Conservation (phyloP, 2,329 filamentous ascomycete genomes). For the Pseudogymnoascus sp. region DNA sequence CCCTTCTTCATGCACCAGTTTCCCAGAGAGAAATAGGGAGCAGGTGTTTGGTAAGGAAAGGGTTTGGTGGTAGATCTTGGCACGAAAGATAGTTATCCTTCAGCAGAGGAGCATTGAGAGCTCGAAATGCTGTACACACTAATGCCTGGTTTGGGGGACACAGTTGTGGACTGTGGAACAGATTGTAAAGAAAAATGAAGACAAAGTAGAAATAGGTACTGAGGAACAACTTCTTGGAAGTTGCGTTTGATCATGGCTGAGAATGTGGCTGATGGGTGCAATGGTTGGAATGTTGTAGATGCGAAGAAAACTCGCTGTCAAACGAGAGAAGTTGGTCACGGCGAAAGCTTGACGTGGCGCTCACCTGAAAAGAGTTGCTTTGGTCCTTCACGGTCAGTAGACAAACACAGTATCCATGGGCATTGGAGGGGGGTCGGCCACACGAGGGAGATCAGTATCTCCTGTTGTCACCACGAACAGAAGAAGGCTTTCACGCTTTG, state of each 20-base stretch:
- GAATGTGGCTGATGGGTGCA: background rate
- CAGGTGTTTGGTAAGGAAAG: conserved; percentile 11
- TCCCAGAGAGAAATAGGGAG: conserved; percentile 5
- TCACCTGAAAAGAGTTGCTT: background rate
- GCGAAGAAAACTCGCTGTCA: background rate
- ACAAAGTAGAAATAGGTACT: background rate
- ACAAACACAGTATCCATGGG: conserved; percentile 2
- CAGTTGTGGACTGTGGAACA: background rate
- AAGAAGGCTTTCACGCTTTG: conserved; percentile 10
- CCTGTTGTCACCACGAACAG: conserved; percentile 8
- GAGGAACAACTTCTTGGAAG: background rate
- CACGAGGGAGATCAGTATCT: conserved; percentile 2
- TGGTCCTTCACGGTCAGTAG: conserved; percentile 5
- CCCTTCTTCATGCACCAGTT: conserved; percentile 10
- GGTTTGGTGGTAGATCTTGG: conserved; percentile 7
- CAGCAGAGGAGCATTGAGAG: conserved; percentile 10
- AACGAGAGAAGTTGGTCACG: background rate
- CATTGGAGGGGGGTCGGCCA: background rate
- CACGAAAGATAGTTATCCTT: conserved; percentile 12
- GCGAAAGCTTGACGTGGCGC: background rate
- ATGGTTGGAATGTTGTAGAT: background rate
- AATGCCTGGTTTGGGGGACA: conserved; percentile 9
- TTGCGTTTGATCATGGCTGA: background rate
- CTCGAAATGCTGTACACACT: conserved; percentile 12
- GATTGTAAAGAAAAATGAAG: background rate